These are phyloP conservation scores for Zasmidium angulare DNA, from an alignment of 2,329 filamentous ascomycete species.

Conservation along the genomic window DNA sequence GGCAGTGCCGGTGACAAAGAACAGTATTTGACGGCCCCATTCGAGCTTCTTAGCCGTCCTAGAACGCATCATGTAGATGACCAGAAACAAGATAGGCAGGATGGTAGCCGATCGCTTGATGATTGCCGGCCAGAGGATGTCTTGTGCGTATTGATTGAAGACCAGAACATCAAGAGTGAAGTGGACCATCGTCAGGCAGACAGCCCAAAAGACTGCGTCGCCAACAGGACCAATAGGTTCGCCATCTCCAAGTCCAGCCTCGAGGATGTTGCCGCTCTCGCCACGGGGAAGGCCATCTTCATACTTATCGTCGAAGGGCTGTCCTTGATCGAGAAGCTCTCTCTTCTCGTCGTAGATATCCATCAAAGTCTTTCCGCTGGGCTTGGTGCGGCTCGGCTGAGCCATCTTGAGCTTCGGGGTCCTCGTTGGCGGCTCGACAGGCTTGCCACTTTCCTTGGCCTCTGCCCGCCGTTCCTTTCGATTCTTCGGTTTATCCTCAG, in stretches of 20 bases:
- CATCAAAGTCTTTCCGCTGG: constrained; percentile 67
- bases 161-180: constrained; percentile 78
- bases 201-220: constrained; percentile 50
- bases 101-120: constrained; percentile 50
- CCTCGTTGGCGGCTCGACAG: constrained; percentile 37
- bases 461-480: constrained; percentile 47
- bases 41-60: constrained; percentile 45
- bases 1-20: constrained; percentile 60
- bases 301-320: constrained; percentile 51
- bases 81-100: constrained; percentile 45
- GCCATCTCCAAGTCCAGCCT: constrained; percentile 39
- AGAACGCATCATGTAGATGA: constrained; percentile 47
- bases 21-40: constrained; percentile 52
- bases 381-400: constrained; percentile 67
- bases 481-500: constrained; percentile 35
- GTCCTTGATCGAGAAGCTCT: constrained; percentile 44
- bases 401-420: constrained; percentile 60
- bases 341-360: constrained; percentile 66
- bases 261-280: constrained; percentile 37
- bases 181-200: constrained; percentile 69
- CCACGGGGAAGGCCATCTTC: constrained; percentile 31
- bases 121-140: constrained; percentile 61
- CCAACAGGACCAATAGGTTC: constrained; percentile 48
- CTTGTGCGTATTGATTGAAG: constrained; percentile 73
- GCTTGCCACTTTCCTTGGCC: constrained; percentile 36